Percentiles rank a stretch among this genome's conserved stretches.
phyloP scores from a whole-genome alignment of 2,329 filamentous ascomycete genomes.

The Elsinoe ampelina region DNA sequence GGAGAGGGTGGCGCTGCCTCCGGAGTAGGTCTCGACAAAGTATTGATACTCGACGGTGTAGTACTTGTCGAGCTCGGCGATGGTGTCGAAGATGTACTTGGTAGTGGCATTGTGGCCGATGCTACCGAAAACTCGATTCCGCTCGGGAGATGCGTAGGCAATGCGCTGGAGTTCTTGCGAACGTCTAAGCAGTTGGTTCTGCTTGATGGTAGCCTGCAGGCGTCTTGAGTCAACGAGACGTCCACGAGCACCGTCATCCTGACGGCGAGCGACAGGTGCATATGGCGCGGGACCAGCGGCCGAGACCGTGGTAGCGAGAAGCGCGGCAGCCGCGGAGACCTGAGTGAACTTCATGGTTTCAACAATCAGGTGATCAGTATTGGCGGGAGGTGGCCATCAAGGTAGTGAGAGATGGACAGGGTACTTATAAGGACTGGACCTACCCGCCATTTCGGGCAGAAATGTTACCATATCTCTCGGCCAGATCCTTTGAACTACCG shows the following conservation, averaged over 20 bases:
- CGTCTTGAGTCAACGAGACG: conserved; percentile 9
- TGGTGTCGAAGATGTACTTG: conserved; percentile 24
- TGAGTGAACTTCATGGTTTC: conserved; percentile 9
- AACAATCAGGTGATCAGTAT: neutral
- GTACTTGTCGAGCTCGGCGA: conserved; percentile 46
- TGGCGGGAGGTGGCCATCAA: conserved; percentile 11
- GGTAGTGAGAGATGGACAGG: conserved; percentile 4
- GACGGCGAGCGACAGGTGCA: conserved; percentile 1
- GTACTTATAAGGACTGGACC: conserved; percentile 10
- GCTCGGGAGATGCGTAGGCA: conserved; percentile 1
- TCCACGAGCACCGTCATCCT: conserved; percentile 1
- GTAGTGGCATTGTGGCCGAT: conserved; percentile 20
- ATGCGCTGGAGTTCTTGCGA: conserved; percentile 4
- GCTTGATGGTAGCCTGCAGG: conserved; percentile 9
- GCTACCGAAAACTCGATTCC: conserved; percentile 6
- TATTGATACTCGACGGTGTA: conserved; percentile 48
- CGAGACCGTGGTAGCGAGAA: neutral
- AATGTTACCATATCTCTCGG: conserved; percentile 2
- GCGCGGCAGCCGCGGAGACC: conserved; percentile 6
- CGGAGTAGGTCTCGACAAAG: conserved; percentile 21
- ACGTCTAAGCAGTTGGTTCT: neutral
- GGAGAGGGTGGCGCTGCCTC: conserved; percentile 23
- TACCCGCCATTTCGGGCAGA: conserved; percentile 6
- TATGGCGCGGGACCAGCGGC: conserved; percentile 6
- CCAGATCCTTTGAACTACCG: neutral